Conservation (phyloP, 805 yeast genomes). For the Starmerella bombicola region DNA sequence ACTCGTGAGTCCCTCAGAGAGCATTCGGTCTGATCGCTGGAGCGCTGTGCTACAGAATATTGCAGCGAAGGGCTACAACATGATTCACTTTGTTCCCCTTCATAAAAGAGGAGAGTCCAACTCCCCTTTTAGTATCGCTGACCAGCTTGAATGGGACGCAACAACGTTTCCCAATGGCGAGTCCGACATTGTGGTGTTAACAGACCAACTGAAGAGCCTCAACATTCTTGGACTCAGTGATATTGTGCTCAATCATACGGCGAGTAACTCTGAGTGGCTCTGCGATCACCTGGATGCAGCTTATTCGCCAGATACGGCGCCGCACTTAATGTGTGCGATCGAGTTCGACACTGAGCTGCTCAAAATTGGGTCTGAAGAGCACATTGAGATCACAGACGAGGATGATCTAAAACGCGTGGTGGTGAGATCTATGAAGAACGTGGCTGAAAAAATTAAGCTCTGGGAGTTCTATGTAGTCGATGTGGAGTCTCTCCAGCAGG, state of each 20-base stretch:
- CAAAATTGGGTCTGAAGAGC: constrained; percentile 38
- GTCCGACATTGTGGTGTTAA: constrained; percentile 42
- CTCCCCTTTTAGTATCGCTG: constrained; percentile 86
- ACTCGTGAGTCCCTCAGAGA: constrained; percentile 60
- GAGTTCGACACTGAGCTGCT: constrained; percentile 66
- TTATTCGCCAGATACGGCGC: constrained; percentile 74
- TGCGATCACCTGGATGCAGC: constrained; percentile 82
- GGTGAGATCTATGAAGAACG: constrained; percentile 52
- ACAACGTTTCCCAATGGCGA: constrained; percentile 42
- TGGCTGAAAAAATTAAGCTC: constrained; percentile 38
- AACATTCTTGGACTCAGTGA: constrained; percentile 73
- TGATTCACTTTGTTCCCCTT: constrained; percentile 92
- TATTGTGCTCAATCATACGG: constrained; percentile 90
- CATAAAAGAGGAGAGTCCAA: constrained; percentile 80
- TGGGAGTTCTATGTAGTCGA: constrained; percentile 79
- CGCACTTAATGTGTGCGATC: constrained; percentile 73
- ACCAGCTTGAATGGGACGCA: constrained; percentile 71
- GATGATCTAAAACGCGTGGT: constrained; percentile 49
- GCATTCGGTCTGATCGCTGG: constrained; percentile 41
- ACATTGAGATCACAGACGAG: constrained; percentile 32
- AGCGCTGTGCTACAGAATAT: constrained; percentile 48
- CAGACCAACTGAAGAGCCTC: constrained; percentile 38
- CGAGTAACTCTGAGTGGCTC: constrained; percentile 79
- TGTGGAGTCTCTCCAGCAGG: constrained; percentile 33
- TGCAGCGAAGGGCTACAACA: constrained; percentile 70